phyloP scores from a whole-genome alignment of 805 yeast genomes.

The Hanseniaspora jakobsenii region DNA sequence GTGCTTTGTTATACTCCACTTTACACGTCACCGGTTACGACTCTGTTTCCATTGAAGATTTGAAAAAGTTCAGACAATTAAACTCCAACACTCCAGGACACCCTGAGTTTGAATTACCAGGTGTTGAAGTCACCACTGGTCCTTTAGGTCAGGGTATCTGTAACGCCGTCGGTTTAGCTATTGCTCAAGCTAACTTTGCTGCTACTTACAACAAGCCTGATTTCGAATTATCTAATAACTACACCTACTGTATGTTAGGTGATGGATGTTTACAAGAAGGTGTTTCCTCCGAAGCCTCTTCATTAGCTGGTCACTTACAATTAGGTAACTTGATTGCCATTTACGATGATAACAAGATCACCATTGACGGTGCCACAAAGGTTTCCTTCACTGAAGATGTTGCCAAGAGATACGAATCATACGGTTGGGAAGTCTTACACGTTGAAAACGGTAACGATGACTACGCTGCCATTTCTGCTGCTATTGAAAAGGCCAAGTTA shows the following conservation, averaged over 20 bases:
- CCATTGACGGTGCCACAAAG: slow-evolving; percentile 87
- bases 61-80: slow-evolving; percentile 81
- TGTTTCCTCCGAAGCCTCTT: slow-evolving; percentile 84
- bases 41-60: slow-evolving; percentile 59
- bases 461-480: slow-evolving; percentile 54
- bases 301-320: slow-evolving; percentile 92
- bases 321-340: slow-evolving; percentile 86
- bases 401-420: slow-evolving; percentile 67
- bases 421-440: slow-evolving; percentile 82
- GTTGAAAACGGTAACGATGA: slow-evolving; percentile 76
- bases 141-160: slow-evolving; percentile 97
- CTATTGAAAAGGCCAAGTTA: slow-evolving; percentile 71
- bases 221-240: slow-evolving; percentile 56
- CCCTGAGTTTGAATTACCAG: slow-evolving; percentile 86
- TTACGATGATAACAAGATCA: slow-evolving; percentile 93
- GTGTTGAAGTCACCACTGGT: slow-evolving; percentile 96
- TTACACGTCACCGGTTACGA: slow-evolving; percentile 79
- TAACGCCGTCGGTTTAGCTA: slow-evolving; percentile 92
- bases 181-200: slow-evolving; percentile 84
- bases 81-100: slow-evolving; percentile 93
- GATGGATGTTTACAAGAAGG: slow-evolving; percentile 99
- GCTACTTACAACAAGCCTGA: slow-evolving; percentile 89
- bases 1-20: slow-evolving; percentile 75
- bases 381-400: slow-evolving; percentile 93
- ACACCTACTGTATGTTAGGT: slow-evolving; percentile 74